Evolutionary conservation across 345 rosid species (phyloP).

Genomic region (Gossypium sturtianum): DNA sequence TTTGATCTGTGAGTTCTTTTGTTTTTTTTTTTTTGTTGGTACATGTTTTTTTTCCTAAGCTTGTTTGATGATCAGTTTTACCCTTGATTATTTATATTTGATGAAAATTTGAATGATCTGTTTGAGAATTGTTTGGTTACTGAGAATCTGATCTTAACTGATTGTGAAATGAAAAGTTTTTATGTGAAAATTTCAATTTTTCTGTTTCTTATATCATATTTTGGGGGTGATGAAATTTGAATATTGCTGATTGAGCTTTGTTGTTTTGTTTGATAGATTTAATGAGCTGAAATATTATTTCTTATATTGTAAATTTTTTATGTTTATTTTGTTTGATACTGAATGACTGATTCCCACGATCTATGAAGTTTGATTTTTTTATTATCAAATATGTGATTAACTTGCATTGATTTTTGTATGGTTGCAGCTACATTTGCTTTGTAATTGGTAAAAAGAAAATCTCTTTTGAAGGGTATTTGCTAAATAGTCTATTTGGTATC

Average conservation of each 20-base stretch:
- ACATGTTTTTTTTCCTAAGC: constrained; percentile 7
- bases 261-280: constrained; percentile 7
- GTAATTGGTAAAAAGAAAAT: not conserved
- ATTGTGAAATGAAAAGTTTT: constrained; percentile 2
- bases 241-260: not conserved
- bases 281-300: not conserved
- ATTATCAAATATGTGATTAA: constrained; percentile 15
- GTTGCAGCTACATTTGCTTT: constrained; percentile 29
- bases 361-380: constrained; percentile 6
- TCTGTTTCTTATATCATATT: not conserved
- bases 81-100: not conserved
- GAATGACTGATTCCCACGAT: constrained; percentile 5
- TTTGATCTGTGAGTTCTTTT: constrained; percentile 51
- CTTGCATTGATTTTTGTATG: constrained; percentile 9
- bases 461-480: constrained; percentile 11
- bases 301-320: not conserved
- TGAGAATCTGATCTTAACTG: constrained; percentile 1
- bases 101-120: constrained; percentile 30
- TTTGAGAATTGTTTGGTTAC: constrained; percentile 5
- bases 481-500: constrained; percentile 8
- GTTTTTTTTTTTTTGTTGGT: constrained; percentile 11
- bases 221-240: not conserved
- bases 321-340: constrained; percentile 2
- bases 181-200: not conserved
- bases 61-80: constrained; percentile 32